A percentile compares a stretch with the other conserved stretches of the same genome.
Evolutionary conservation across 1,284 basidiomycete species (phyloP).

Genomic region (Erythrobasidium hasegawianum): DNA sequence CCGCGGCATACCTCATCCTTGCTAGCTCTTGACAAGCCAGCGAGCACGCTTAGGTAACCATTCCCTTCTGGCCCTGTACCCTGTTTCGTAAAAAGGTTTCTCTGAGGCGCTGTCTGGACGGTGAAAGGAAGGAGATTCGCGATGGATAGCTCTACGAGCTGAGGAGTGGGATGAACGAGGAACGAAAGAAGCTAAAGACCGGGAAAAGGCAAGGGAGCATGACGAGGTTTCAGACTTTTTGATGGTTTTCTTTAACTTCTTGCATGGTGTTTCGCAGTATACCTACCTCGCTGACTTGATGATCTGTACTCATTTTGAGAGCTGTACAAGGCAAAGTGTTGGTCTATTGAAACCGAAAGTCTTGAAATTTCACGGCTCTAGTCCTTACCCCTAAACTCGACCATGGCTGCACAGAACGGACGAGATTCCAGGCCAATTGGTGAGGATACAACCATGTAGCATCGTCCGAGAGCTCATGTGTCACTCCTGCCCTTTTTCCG

Average conservation of each 20-base stretch:
- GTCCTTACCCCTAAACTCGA: background rate
- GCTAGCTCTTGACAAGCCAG: slow-evolving; percentile 12
- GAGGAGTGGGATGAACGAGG: slow-evolving; percentile 70
- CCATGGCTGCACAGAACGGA: slow-evolving; percentile 2
- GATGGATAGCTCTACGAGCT: slow-evolving; percentile 5
- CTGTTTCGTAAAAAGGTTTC: slow-evolving; percentile 18
- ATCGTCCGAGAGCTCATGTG: background rate
- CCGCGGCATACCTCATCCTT: slow-evolving; percentile 16
- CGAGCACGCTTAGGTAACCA: slow-evolving; percentile 20
- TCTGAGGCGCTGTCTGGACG: slow-evolving; percentile 21
- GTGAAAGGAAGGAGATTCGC: slow-evolving; percentile 30
- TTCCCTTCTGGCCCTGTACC: slow-evolving; percentile 23
- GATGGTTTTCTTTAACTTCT: background rate
- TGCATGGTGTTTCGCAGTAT: background rate
- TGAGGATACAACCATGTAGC: background rate
- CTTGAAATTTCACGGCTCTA: background rate
- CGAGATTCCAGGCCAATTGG: background rate
- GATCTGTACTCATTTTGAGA: background rate
- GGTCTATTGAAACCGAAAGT: background rate
- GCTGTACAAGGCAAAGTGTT: background rate
- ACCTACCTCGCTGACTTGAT: slow-evolving; percentile 1
- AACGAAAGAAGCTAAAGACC: slow-evolving; percentile 47
- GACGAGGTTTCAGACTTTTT: background rate
- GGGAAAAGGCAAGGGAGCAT: background rate
- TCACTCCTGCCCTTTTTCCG: background rate